Conservation (phyloP, 345 rosid species). For the Populus pruinosa region DNA sequence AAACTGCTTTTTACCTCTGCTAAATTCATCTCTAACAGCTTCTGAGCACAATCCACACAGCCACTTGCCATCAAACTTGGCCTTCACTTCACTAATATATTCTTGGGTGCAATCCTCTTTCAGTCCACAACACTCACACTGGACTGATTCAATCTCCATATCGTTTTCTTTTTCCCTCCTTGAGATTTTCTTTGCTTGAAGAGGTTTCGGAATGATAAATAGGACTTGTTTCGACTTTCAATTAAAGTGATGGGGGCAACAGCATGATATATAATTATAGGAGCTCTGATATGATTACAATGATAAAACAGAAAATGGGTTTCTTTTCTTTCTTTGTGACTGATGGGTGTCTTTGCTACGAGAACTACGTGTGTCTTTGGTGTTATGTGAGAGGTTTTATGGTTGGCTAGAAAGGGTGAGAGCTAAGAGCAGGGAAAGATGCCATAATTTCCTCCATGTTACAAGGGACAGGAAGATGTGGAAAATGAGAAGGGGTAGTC, state of each 20-base stretch:
- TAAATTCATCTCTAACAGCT: constrained; percentile 77
- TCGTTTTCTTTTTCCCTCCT: not conserved
- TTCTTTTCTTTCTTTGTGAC: constrained; percentile 14
- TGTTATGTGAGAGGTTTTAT: constrained; percentile 33
- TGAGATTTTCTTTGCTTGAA: not conserved
- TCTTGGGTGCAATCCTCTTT: constrained; percentile 87
- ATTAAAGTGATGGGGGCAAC: not conserved
- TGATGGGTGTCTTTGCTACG: constrained; percentile 17
- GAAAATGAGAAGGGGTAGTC: constrained; percentile 47
- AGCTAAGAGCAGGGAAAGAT: constrained; percentile 18
- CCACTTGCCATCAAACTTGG: constrained; percentile 87
- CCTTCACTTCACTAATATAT: constrained; percentile 66
- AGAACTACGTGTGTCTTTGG: constrained; percentile 14
- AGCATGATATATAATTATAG: not conserved
- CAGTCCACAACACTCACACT: constrained; percentile 88
- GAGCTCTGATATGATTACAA: constrained; percentile 26
- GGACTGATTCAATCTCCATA: constrained; percentile 85
- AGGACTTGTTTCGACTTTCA: not conserved
- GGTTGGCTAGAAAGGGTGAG: constrained; percentile 17
- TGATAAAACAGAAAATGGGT: constrained; percentile 16
- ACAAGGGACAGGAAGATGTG: constrained; percentile 44
- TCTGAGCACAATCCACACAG: constrained; percentile 94
- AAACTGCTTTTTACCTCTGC: constrained; percentile 41
- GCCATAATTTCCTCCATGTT: constrained; percentile 72
- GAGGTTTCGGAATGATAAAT: not conserved